phyloP scores from a whole-genome alignment of 2,329 filamentous ascomycete species.

The Conoideocrella luteorostrata region DNA sequence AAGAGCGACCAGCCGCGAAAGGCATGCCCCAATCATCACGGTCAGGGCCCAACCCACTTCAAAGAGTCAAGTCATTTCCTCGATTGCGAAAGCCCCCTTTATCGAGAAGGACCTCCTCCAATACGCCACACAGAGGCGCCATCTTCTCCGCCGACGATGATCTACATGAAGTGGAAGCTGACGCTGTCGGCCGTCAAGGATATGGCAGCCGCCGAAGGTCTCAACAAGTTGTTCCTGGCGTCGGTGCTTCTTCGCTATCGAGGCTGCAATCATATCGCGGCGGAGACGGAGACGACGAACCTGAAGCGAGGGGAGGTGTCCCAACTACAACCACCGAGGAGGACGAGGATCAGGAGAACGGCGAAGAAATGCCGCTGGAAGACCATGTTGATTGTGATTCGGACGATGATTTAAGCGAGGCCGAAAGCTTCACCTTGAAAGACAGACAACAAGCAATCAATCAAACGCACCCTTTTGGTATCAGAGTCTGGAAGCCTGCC shows the following conservation, averaged over 20 bases:
- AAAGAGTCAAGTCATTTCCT: slow-evolving; percentile 39
- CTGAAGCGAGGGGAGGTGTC: slow-evolving; percentile 9
- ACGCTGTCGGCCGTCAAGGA: slow-evolving; percentile 34
- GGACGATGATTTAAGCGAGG: slow-evolving; percentile 73
- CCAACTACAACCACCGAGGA: slow-evolving; percentile 14
- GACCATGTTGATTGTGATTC: slow-evolving; percentile 55
- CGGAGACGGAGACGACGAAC: slow-evolving; percentile 17
- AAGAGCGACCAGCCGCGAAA: slow-evolving; percentile 28
- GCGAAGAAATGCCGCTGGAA: slow-evolving; percentile 37
- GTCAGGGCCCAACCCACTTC: slow-evolving; percentile 35
- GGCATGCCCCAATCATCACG: slow-evolving; percentile 26
- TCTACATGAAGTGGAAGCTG: slow-evolving; percentile 69
- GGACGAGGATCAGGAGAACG: slow-evolving; percentile 18
- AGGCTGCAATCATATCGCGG: slow-evolving; percentile 34
- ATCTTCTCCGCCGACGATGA: slow-evolving; percentile 92
- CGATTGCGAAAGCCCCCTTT: slow-evolving; percentile 67
- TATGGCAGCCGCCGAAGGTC: slow-evolving; percentile 28
- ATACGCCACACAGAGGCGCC: slow-evolving; percentile 71
- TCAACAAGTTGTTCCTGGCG: too few species aligned
- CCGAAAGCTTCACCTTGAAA: slow-evolving; percentile 95
- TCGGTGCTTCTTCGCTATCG: slow-evolving; percentile 27
- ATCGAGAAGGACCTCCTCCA: slow-evolving; percentile 68
- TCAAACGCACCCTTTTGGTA: slow-evolving; percentile 96
- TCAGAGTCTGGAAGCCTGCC: slow-evolving; percentile 97
- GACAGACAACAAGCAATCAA: slow-evolving; percentile 98